These are phyloP conservation scores for rapeseed (Brassica napus) DNA, from an alignment of 345 rosid genomes.

Conservation along the genomic window DNA sequence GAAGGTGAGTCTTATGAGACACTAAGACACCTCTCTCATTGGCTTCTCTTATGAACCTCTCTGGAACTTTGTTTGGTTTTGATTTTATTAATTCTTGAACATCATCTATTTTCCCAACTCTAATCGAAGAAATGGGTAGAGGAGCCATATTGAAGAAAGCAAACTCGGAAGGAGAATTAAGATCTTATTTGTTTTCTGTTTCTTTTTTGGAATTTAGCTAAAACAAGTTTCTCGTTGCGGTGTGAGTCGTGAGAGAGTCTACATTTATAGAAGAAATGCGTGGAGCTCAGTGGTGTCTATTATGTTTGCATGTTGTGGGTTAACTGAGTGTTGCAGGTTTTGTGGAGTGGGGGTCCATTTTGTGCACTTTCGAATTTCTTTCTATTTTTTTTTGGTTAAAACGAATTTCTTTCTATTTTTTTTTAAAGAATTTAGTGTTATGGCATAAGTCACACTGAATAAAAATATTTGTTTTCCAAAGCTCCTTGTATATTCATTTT, in stretches of 20 bases:
- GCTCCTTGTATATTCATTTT: neutral
- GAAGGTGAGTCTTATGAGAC: constrained; percentile 32
- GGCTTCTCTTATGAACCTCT: constrained; percentile 67
- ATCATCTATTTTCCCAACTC: constrained; percentile 83
- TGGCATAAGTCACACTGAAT: neutral
- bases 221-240: constrained; percentile 12
- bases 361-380: constrained; percentile 28
- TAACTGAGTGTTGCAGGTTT: constrained; percentile 35
- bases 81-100: constrained; percentile 80
- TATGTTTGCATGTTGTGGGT: constrained; percentile 40
- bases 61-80: constrained; percentile 63
- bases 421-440: neutral
- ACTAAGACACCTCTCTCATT: constrained; percentile 55
- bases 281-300: constrained; percentile 36
- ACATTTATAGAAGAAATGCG: constrained; percentile 30
- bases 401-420: too few relatives aligned
- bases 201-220: constrained; percentile 6
- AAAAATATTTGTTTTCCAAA: neutral
- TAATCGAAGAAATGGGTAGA: constrained; percentile 49
- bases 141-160: constrained; percentile 59
- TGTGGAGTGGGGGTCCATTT: constrained; percentile 37
- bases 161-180: constrained; percentile 8
- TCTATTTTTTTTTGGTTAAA: neutral
- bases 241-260: constrained; percentile 31
- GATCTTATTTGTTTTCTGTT: neutral